Percentiles rank a stretch among this genome's conserved stretches.
Conservation (phyloP, 179 eudicot genomes). For the Gypsophila paniculata region DNA sequence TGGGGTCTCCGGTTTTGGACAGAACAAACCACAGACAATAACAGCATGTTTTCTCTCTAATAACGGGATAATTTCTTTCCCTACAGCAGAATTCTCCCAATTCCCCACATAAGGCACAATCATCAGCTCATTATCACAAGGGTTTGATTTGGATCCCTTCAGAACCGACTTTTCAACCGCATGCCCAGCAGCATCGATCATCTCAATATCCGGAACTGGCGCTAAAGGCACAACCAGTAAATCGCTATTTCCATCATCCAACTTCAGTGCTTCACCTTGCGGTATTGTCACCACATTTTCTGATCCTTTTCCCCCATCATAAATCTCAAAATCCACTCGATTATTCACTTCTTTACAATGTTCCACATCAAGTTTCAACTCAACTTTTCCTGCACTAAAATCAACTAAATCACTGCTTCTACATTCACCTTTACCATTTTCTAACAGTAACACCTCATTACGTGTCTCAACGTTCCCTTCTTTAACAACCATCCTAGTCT, state of each 20-base stretch:
- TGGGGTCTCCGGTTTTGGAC: background rate
- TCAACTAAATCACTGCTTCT: background rate
- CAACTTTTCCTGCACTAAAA: background rate
- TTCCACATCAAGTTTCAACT: background rate
- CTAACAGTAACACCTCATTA: background rate
- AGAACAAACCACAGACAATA: slow-evolving; percentile 27
- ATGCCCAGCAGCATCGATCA: slow-evolving; percentile 4
- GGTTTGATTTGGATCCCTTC: slow-evolving; percentile 4
- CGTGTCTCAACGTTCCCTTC: slow-evolving; percentile 18
- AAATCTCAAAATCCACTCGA: background rate
- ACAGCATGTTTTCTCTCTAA: background rate
- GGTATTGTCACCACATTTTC: background rate
- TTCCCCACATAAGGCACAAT: slow-evolving; percentile 24
- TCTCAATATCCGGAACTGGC: background rate
- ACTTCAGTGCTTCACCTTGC: background rate
- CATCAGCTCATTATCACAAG: slow-evolving; percentile 18
- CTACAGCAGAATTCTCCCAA: background rate
- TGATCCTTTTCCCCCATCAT: slow-evolving; percentile 7
- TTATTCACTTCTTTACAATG: background rate
- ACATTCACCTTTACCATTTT: slow-evolving; percentile 11
- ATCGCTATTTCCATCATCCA: background rate
- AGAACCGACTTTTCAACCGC: background rate
- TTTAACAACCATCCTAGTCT: background rate
- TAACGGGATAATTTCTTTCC: slow-evolving; percentile 4
- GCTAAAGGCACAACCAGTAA: background rate